phyloP scores from a whole-genome alignment of 345 rosid species.

The Triadica sebifera region DNA sequence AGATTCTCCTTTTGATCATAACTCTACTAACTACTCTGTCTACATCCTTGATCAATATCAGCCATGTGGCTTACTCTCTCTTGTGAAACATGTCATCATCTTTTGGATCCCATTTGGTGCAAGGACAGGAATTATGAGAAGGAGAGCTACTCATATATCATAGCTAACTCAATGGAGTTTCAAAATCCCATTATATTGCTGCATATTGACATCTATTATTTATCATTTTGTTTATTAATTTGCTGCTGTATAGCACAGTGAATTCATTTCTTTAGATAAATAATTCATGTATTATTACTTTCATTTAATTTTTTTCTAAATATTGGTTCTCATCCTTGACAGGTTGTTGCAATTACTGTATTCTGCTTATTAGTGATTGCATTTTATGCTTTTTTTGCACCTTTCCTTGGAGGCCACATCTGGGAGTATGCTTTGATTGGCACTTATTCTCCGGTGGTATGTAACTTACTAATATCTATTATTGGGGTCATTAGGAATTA shows the following conservation, averaged over 20 bases:
- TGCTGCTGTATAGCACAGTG: background rate
- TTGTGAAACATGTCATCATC: background rate
- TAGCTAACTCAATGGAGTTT: too few relatives aligned
- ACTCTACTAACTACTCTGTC: too few relatives aligned
- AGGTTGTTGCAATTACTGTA: conserved; percentile 99
- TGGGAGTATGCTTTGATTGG: conserved; percentile 79
- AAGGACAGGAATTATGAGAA: background rate
- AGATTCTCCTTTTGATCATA: too few relatives aligned
- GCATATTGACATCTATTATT: background rate
- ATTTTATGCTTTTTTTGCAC: conserved; percentile 90
- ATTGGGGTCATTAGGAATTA: background rate
- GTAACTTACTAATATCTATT: conserved; percentile 19
- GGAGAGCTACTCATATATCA: background rate
- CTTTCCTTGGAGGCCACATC: conserved; percentile 83
- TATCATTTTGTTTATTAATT: conserved; percentile 6
- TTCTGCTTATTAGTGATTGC: conserved; percentile 90
- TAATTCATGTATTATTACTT: background rate
- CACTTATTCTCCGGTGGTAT: conserved; percentile 90
- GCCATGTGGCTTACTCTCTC: background rate
- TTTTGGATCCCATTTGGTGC: background rate
- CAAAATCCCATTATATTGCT: too few relatives aligned
- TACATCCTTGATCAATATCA: background rate
- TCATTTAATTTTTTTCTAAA: too few relatives aligned
- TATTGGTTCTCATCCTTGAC: conserved; percentile 25
- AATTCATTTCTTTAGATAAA: background rate